Base-by-base conservation (phyloP, 441 rosid species). In the Omphalea diandra region DNA sequence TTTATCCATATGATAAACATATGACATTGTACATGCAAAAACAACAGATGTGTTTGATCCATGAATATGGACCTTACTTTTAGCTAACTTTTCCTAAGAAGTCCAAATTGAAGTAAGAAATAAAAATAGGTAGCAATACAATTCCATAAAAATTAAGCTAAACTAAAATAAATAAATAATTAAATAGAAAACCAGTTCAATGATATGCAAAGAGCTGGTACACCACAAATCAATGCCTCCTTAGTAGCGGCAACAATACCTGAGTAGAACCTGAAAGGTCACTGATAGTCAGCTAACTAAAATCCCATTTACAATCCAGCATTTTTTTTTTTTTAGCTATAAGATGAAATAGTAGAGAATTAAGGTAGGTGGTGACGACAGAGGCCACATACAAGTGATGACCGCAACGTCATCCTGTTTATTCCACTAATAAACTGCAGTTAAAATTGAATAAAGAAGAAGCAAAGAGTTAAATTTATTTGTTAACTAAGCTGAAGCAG, bases 381-480 rank as follows among this genome's bases (percentile, higher is more conserved):
- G n/a, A 52, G 53, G 65, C 22, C 65, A 75, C 80, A 74, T 70
- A 93, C 98, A 80, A 81, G 79, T 90, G 81, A 72, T 86, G 85
- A 66, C 97, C 97, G 66, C 95, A 93, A 76, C 85, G 87, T 63
- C 93, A 85, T 68, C 96, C 81, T 83, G 73, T 87, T 93, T 68
- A 90, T 89, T 82, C 98, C 97, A 83, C 97, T 87, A 43, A 93
- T 85, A 17, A 89, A 94, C 97, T 93, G 82, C 49, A 79, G 22
- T 15, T 50, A 20, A n/a, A n/a, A n/a, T n/a, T n/a, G n/a, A n/a
- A n/a, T 50, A 46, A 46, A n/a, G 18, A 4, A 15, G 15, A 49
- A 31, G n/a, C n/a, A 58, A n/a, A 58, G 27, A 29, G 22, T 29
- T 46, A 47, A 12, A 70, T 60, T 60, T 32, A 26, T 49, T 38